Conservation (phyloP, 192 early-diverging fungal species). For the Entomortierella beljakovae region DNA sequence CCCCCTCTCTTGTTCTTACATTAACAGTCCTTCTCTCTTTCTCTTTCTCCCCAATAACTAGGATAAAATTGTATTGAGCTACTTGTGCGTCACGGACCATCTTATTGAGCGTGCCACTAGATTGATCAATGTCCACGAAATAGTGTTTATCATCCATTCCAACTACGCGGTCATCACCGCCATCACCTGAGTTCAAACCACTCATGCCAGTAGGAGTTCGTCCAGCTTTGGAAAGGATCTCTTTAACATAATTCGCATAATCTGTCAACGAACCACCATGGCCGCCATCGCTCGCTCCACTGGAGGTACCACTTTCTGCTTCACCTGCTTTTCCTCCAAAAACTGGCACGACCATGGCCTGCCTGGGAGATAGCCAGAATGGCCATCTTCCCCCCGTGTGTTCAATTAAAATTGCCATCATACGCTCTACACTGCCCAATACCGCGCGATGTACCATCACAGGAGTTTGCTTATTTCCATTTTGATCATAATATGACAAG, state of each 20-base stretch:
- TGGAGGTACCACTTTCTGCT: background rate
- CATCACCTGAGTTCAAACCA: background rate
- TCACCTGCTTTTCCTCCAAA: slow-evolving; percentile 52
- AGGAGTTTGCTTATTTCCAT: slow-evolving; percentile 74
- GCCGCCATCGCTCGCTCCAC: slow-evolving; percentile 4
- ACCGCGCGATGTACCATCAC: slow-evolving; percentile 97
- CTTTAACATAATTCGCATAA: slow-evolving; percentile 73
- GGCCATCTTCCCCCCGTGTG: slow-evolving; percentile 94
- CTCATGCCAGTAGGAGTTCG: background rate
- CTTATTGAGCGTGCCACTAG: slow-evolving; percentile 76
- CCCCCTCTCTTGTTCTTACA: slow-evolving; percentile 76
- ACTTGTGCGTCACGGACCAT: slow-evolving; percentile 85
- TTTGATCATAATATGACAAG: slow-evolving; percentile 78
- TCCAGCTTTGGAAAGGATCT: slow-evolving; percentile 43
- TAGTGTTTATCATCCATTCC: slow-evolving; percentile 65
- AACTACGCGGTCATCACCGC: background rate
- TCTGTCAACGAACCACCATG: slow-evolving; percentile 59
- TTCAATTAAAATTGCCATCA: slow-evolving; percentile 96
- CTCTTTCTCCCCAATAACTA: slow-evolving; percentile 38
- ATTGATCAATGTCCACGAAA: slow-evolving; percentile 84
- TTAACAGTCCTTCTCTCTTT: slow-evolving; percentile 65
- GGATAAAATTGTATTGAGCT: slow-evolving; percentile 86
- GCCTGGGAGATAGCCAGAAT: slow-evolving; percentile 94
- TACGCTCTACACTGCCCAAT: slow-evolving; percentile 91
- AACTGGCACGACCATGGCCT: slow-evolving; percentile 88